Evolutionary conservation across 2,329 filamentous ascomycete genomes (phyloP), one percentile per base, ranked within the genome.

Genomic region (Coniochaeta sp.): DNA sequence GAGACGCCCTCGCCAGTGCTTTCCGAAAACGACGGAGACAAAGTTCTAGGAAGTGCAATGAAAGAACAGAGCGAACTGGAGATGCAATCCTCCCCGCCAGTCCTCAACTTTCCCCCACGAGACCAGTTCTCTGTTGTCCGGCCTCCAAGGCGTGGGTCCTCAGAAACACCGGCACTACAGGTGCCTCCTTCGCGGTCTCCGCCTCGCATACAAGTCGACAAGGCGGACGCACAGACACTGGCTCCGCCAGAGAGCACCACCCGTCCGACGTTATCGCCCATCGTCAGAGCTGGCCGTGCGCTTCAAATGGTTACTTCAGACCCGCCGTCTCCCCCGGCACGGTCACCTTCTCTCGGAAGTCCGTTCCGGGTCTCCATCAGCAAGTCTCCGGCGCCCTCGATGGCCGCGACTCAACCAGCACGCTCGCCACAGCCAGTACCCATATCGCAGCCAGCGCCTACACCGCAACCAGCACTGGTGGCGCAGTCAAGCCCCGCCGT

Each of bases 281-380:
- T 85, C 38, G 79, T 86, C n/a, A 76, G 82, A 54, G 83, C 78
- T 28, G 83, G 82, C 3, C 75, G 81, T 56, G 81, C 78, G 33
- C 70, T 86, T 16, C 83, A 85, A 66, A 82, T 77, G 61, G 79
- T 86, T 40, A 82, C 83, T 12, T 84, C 82, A 0, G 83, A 85
- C 63, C 80, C 81, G 8, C 81, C 82, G 0, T 85, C 83, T 0
- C 83, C 83, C 1, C 79, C 80, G 58, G 75, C 71, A 7, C 75
- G 74, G n/a, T 79, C 81, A 50, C 75, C 76, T 36, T 77, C 79
- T 12, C 71, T 86, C 2, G 77, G 82, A 16, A 86, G 83, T 60
- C 83, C 83, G 0, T 86, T 86, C 64, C 76, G 79, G 58, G 70
- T 74, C 16, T 74, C 74, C 2, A 62, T 65, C 12, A 62, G 67